phyloP scores from a whole-genome alignment of 768 basidiomycete species.

The Suillus brevipes region DNA sequence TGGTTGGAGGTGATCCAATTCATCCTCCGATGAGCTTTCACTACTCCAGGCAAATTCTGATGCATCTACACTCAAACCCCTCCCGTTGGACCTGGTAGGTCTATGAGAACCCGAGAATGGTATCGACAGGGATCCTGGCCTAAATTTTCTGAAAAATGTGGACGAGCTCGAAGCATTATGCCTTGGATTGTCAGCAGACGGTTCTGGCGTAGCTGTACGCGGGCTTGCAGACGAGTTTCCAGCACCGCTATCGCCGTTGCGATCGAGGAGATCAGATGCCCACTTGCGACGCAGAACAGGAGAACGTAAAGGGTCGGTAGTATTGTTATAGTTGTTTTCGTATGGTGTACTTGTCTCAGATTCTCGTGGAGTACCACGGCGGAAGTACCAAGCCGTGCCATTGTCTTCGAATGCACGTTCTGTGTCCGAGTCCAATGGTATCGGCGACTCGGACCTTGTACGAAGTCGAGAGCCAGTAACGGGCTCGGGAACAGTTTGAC shows the following conservation, averaged over 20 bases:
- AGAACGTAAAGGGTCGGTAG: slow-evolving; percentile 41
- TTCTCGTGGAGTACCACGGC: slow-evolving; percentile 38
- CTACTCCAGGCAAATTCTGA: slow-evolving; percentile 53
- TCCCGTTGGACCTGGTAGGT: slow-evolving; percentile 21
- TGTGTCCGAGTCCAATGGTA: slow-evolving; percentile 78
- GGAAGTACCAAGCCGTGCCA: slow-evolving; percentile 56
- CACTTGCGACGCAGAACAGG: slow-evolving; percentile 48
- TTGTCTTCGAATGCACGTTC: slow-evolving; percentile 64
- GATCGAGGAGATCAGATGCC: slow-evolving; percentile 44
- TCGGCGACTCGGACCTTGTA: slow-evolving; percentile 44
- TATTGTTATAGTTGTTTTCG: slow-evolving; percentile 26
- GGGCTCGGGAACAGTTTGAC: slow-evolving; percentile 21
- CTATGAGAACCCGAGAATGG: slow-evolving; percentile 34
- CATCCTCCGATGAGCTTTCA: slow-evolving; percentile 59
- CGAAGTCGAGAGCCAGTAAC: slow-evolving; percentile 22
- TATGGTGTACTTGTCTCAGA: slow-evolving; percentile 37
- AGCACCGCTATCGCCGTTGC: slow-evolving; percentile 17
- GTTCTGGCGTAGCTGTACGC: slow-evolving; percentile 14
- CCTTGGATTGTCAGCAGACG: slow-evolving; percentile 9
- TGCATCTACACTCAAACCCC: slow-evolving; percentile 30
- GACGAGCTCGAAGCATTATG: slow-evolving; percentile 23
- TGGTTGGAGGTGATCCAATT: slow-evolving; percentile 21
- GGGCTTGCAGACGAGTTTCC: slow-evolving; percentile 12
- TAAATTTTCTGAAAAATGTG: slow-evolving; percentile 44
- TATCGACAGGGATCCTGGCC: slow-evolving; percentile 43